Conservation (phyloP, 2,329 filamentous ascomycete genomes). For the Trichoderma semiorbis region DNA sequence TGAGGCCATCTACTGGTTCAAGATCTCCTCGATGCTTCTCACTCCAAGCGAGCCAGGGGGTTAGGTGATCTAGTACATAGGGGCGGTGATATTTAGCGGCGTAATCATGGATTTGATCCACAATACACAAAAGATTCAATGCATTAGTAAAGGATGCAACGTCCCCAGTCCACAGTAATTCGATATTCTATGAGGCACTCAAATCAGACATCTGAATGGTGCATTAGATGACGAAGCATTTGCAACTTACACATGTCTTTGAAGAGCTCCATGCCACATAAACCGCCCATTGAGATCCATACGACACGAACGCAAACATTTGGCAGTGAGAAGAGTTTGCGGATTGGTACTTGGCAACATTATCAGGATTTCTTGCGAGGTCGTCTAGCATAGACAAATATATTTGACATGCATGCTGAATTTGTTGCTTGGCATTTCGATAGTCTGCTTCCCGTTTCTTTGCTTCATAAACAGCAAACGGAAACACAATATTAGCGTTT, state of each 20-base stretch:
- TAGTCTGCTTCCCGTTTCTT: background rate
- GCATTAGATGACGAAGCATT: background rate
- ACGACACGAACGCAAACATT: background rate
- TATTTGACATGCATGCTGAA: background rate
- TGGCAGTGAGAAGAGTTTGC: background rate
- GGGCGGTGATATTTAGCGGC: background rate
- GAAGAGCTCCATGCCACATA: background rate
- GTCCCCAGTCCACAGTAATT: background rate
- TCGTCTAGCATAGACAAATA: background rate
- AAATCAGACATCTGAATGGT: background rate
- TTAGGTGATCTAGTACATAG: background rate
- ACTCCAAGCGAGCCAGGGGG: background rate
- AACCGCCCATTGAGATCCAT: background rate
- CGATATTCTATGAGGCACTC: background rate
- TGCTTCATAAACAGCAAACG: background rate
- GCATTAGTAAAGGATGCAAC: background rate
- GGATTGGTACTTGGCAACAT: background rate
- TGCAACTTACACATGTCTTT: background rate
- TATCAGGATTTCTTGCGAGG: background rate
- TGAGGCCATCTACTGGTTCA: background rate
- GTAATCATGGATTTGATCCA: background rate
- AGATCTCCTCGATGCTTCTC: background rate
- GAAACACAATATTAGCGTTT: background rate
- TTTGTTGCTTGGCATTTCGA: background rate
- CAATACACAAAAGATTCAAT: background rate